Evolutionary conservation across 805 yeast species (phyloP).

Genomic region (Yamadazyma sp.): DNA sequence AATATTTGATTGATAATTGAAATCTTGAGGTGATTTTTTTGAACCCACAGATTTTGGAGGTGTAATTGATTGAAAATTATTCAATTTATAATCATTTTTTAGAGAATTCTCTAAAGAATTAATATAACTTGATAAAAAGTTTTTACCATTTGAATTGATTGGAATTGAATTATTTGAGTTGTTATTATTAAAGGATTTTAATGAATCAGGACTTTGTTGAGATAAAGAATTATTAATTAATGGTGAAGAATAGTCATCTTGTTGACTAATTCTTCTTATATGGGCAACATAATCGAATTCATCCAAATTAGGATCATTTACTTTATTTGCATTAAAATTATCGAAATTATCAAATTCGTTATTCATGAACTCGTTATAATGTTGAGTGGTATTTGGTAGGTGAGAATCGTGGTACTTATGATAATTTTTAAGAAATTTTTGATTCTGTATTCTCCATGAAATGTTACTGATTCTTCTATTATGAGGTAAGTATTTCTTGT

Average conservation of each 20-base stretch:
- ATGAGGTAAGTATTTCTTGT: slow-evolving; percentile 40
- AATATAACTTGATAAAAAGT: slow-evolving; percentile 36
- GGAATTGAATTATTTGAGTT: slow-evolving; percentile 1
- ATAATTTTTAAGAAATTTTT: slow-evolving; percentile 18
- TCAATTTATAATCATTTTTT: slow-evolving; percentile 22
- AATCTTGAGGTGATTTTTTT: slow-evolving; percentile 11
- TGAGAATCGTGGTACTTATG: not conserved
- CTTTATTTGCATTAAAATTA: not conserved
- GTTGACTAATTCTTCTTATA: slow-evolving; percentile 39
- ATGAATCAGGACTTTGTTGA: slow-evolving; percentile 11
- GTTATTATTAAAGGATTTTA: slow-evolving; percentile 8
- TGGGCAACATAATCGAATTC: slow-evolving; percentile 47
- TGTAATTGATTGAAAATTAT: slow-evolving; percentile 11
- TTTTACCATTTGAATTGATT: slow-evolving; percentile 8
- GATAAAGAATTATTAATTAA: slow-evolving; percentile 1
- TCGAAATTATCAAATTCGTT: not conserved
- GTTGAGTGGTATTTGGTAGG: not conserved
- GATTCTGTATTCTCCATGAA: slow-evolving; percentile 45
- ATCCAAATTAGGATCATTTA: slow-evolving; percentile 27
- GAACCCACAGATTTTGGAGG: slow-evolving; percentile 13
- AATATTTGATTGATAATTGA: slow-evolving; percentile 1
- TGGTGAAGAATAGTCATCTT: slow-evolving; percentile 19
- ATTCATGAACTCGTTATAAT: not conserved
- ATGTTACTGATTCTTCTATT: slow-evolving; percentile 40
- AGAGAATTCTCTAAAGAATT: slow-evolving; percentile 36